phyloP scores from a whole-genome alignment of 352 stramenopile species.

The Phytophthora pisi region DNA sequence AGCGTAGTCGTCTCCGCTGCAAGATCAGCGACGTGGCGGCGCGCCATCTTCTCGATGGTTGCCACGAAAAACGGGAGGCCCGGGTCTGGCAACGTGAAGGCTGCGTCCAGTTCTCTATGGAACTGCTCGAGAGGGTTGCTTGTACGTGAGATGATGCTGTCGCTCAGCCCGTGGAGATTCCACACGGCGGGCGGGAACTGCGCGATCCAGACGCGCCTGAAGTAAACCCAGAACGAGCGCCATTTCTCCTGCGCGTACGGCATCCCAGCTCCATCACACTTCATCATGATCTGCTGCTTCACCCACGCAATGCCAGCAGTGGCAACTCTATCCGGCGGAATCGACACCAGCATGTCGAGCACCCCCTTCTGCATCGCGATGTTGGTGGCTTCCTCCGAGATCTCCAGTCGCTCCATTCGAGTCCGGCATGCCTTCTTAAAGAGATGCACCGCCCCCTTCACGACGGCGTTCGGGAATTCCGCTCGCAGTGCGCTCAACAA shows the following conservation, averaged over 20 bases:
- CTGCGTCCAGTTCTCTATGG: slow-evolving; percentile 14
- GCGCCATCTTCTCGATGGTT: slow-evolving; percentile 24
- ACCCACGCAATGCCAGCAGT: slow-evolving; percentile 23
- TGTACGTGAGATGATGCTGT: slow-evolving; percentile 22
- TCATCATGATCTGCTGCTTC: slow-evolving; percentile 21
- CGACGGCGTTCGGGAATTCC: slow-evolving; percentile 10
- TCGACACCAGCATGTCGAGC: slow-evolving; percentile 22
- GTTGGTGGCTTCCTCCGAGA: slow-evolving; percentile 19
- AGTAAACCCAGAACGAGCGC: slow-evolving; percentile 29
- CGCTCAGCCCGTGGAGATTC: slow-evolving; percentile 23
- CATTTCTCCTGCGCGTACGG: slow-evolving; percentile 19
- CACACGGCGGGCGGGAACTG: slow-evolving; percentile 19
- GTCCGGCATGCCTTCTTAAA: slow-evolving; percentile 19
- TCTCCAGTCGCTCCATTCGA: slow-evolving; percentile 20
- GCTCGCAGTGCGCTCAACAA: slow-evolving; percentile 8
- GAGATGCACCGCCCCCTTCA: slow-evolving; percentile 3
- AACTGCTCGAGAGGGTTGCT: slow-evolving; percentile 30
- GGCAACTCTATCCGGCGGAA: slow-evolving; percentile 13
- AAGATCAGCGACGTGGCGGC: slow-evolving; percentile 25
- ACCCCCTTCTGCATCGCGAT: slow-evolving; percentile 25
- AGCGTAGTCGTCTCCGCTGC: slow-evolving; percentile 21
- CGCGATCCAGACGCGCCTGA: slow-evolving; percentile 20
- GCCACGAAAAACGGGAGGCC: slow-evolving; percentile 19
- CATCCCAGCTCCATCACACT: slow-evolving; percentile 11
- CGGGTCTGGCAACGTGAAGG: slow-evolving; percentile 18